Evolutionary conservation across 2,329 filamentous ascomycete species (phyloP).

Genomic region (Penicillium decumbens): DNA sequence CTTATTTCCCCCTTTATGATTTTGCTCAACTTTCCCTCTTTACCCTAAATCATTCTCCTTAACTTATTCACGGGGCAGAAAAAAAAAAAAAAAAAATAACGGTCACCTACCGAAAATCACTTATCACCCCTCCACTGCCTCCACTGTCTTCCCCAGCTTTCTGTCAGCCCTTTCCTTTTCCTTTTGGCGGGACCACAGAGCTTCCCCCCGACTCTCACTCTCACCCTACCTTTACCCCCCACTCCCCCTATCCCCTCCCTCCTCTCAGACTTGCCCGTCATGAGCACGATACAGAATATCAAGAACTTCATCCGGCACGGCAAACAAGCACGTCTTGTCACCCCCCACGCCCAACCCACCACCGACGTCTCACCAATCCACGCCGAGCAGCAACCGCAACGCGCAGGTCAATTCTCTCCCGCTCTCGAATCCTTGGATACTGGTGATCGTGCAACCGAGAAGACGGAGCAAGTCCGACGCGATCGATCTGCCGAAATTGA

Average conservation of each 20-base stretch:
- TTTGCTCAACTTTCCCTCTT: not conserved
- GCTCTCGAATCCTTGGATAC: conserved; percentile 59
- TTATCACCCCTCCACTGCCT: not conserved
- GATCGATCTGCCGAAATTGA: conserved; percentile 63
- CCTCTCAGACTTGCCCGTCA: conserved; percentile 30
- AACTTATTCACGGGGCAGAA: not conserved
- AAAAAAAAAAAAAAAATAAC: not conserved
- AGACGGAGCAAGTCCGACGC: conserved; percentile 55
- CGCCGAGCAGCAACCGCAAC: conserved; percentile 57
- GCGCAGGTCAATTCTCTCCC: conserved; percentile 46
- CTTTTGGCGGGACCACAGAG: not conserved
- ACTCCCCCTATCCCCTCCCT: not conserved
- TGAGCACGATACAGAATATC: conserved; percentile 82
- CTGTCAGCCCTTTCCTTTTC: not conserved
- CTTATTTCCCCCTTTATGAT: conserved; percentile 3
- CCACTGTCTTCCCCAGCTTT: conserved; percentile 1
- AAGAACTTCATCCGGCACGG: conserved; percentile 98
- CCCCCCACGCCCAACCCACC: conserved; percentile 58
- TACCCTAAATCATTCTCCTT: not conserved
- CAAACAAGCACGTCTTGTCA: conserved; percentile 77
- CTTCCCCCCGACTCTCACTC: not conserved
- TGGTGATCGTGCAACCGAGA: conserved; percentile 56
- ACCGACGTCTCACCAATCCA: conserved; percentile 61
- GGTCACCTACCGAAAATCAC: not conserved
- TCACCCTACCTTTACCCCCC: not conserved